Evolutionary conservation across 225 moss, liverwort and hornwort genomes (phyloP).

Genomic region (Marchantia paleacea): DNA sequence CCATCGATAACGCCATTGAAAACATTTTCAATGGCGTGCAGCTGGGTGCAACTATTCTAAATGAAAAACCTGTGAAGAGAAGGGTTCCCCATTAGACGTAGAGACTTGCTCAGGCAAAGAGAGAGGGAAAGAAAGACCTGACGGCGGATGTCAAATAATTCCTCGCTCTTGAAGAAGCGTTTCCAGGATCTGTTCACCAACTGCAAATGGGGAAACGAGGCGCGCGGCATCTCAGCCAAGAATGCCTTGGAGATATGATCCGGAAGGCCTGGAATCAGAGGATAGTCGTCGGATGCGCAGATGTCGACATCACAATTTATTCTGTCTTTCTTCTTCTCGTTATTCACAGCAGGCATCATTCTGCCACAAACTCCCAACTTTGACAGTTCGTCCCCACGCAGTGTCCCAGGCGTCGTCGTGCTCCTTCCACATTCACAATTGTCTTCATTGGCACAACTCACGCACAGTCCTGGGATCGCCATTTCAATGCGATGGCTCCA

Average conservation of each 20-base stretch:
- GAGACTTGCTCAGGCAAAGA: neutral
- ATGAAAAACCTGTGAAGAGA: neutral
- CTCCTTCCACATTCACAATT: neutral
- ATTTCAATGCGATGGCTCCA: neutral
- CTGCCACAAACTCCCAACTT: neutral
- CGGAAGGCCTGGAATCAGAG: slow-evolving; percentile 18
- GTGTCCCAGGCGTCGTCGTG: neutral
- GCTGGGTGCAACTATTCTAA: neutral
- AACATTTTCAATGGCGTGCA: neutral
- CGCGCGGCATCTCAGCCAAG: neutral
- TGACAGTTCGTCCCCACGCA: neutral
- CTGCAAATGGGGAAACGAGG: neutral
- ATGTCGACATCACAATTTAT: neutral
- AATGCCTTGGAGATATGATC: neutral
- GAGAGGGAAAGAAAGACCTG: slow-evolving; percentile 18
- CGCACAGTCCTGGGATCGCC: neutral
- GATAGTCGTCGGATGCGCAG: neutral
- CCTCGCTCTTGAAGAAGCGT: neutral
- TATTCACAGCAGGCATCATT: neutral
- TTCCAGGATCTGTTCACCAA: neutral
- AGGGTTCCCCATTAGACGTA: too few relatives aligned
- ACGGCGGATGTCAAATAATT: neutral
- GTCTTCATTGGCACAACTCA: neutral
- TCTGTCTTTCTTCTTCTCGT: neutral
- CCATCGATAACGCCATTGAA: too few relatives aligned